Percentiles rank a stretch among this genome's conserved stretches.
Evolutionary conservation across 1,284 basidiomycete species (phyloP).

Genomic region (Pyrrhoderma noxium): DNA sequence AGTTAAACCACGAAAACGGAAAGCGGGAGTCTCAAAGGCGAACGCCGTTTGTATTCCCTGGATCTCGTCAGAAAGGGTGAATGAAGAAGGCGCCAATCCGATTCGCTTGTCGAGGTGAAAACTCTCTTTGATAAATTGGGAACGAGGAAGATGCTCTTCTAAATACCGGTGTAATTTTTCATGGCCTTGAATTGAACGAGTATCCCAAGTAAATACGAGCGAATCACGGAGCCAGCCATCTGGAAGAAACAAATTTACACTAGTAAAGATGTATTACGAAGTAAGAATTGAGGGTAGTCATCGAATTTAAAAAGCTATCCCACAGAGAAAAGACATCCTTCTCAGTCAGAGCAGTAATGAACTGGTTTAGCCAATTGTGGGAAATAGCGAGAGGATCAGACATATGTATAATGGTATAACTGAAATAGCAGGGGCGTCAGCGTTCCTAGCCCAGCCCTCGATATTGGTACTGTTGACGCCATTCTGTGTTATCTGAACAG

Average conservation of each 20-base stretch:
- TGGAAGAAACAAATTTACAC: slow-evolving; percentile 24
- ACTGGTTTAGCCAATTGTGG: too few species aligned
- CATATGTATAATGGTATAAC: too few species aligned
- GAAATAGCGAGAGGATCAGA: too few species aligned
- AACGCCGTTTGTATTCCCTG: slow-evolving; percentile 31
- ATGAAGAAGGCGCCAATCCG: slow-evolving; percentile 25
- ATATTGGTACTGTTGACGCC: too few species aligned
- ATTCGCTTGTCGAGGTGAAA: slow-evolving; percentile 27
- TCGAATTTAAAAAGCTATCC: too few species aligned
- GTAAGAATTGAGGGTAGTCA: too few species aligned
- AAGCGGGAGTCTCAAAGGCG: slow-evolving; percentile 33
- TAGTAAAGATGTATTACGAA: too few species aligned
- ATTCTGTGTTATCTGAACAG: too few species aligned
- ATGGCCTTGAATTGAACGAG: slow-evolving; percentile 28
- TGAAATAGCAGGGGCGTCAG: too few species aligned
- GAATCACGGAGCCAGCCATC: slow-evolving; percentile 33
- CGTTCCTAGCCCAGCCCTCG: too few species aligned
- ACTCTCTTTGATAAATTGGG: slow-evolving; percentile 22
- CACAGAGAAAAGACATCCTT: too few species aligned
- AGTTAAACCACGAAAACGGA: slow-evolving; percentile 32
- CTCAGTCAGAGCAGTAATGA: too few species aligned
- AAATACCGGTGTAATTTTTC: slow-evolving; percentile 27
- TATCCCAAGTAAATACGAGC: slow-evolving; percentile 32
- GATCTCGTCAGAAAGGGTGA: slow-evolving; percentile 19
- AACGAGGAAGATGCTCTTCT: slow-evolving; percentile 20